Percentiles rank a stretch among this genome's conserved stretches.
phyloP scores from a whole-genome alignment of 208 protist species.

The Acanthamoeba culbertsoni region DNA sequence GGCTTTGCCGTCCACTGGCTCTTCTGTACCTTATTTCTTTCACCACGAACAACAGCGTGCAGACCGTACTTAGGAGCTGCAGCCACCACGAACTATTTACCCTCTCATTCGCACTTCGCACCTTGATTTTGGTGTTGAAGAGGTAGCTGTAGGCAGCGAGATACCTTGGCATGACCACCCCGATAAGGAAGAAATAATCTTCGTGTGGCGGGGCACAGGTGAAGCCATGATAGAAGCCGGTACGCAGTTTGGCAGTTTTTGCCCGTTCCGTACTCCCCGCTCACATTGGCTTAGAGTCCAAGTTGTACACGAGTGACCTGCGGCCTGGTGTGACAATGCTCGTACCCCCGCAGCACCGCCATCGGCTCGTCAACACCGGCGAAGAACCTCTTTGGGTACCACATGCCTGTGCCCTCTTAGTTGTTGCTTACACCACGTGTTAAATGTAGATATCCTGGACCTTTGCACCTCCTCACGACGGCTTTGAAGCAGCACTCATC shows the following conservation, averaged over 20 bases:
- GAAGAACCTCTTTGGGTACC: conserved; percentile 42
- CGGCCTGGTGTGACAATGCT: neutral
- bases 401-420: too few relatives aligned
- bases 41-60: too few relatives aligned
- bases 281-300: too few relatives aligned
- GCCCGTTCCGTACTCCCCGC: too few relatives aligned
- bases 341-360: neutral
- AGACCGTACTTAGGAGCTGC: neutral
- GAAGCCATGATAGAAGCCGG: neutral
- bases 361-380: conserved; percentile 1
- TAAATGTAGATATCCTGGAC: conserved; percentile 31
- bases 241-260: too few relatives aligned
- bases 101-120: neutral
- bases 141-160: neutral
- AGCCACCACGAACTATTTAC: neutral
- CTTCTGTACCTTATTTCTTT: too few relatives aligned
- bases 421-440: too few relatives aligned
- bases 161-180: conserved; percentile 29
- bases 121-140: conserved; percentile 39
- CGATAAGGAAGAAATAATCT: conserved; percentile 49
- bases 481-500: conserved; percentile 21
- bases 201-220: neutral
- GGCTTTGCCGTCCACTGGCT: too few relatives aligned
- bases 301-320: neutral
- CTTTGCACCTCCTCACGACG: conserved; percentile 3